Evolutionary conservation across 345 rosid genomes (phyloP).

Genomic region (Cochlearia excelsa): DNA sequence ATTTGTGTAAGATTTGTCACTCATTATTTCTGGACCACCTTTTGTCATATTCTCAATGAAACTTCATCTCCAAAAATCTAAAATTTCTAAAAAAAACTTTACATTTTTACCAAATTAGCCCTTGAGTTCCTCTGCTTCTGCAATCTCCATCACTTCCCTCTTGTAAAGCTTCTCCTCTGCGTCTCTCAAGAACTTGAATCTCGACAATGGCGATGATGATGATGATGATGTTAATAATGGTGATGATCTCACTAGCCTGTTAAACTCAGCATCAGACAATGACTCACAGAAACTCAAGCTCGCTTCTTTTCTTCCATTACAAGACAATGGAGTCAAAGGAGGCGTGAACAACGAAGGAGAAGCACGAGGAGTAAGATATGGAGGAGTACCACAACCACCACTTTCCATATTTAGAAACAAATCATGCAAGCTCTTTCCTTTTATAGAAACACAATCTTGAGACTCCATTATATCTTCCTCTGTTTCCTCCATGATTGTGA

Average conservation of each 20-base stretch:
- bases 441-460: slow-evolving; percentile 61
- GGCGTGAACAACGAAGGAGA: slow-evolving; percentile 91
- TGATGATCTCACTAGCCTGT: slow-evolving; percentile 56
- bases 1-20: background rate
- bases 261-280: slow-evolving; percentile 70
- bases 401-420: slow-evolving; percentile 58
- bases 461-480: slow-evolving; percentile 74
- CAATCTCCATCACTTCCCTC: slow-evolving; percentile 44
- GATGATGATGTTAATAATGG: slow-evolving; percentile 88
- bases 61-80: slow-evolving; percentile 4
- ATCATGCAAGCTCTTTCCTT: slow-evolving; percentile 69
- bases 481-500: slow-evolving; percentile 88
- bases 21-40: background rate
- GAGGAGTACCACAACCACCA: slow-evolving; percentile 54
- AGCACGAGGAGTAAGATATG: slow-evolving; percentile 81
- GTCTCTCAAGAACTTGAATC: slow-evolving; percentile 86
- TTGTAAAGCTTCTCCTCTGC: slow-evolving; percentile 85
- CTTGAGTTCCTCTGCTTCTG: slow-evolving; percentile 24
- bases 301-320: slow-evolving; percentile 37
- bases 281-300: slow-evolving; percentile 59
- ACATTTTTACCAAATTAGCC: slow-evolving; percentile 10
- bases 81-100: background rate
- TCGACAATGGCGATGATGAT: slow-evolving; percentile 67
- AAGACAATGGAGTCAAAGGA: slow-evolving; percentile 68
- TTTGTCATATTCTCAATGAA: slow-evolving; percentile 12